Conservation (phyloP, 139 green algal genomes). For the Tetradesmus obliquus region DNA sequence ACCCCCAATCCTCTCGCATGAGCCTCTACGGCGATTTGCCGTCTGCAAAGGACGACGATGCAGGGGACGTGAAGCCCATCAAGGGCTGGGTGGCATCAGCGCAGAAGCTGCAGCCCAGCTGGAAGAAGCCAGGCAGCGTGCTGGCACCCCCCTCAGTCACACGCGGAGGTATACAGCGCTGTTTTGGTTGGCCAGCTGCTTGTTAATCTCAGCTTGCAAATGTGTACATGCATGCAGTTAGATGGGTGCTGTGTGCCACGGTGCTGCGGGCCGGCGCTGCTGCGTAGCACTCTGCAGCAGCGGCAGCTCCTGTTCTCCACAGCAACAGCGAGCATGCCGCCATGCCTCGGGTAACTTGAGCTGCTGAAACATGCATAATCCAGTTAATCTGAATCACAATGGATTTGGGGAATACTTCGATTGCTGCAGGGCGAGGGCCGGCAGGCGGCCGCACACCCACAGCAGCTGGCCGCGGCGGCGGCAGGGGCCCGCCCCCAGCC, state of each 20-base stretch:
- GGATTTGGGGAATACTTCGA: no score
- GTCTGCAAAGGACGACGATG: constrained; percentile 54
- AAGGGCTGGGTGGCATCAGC: constrained; percentile 19
- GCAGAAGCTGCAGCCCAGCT: constrained; percentile 48
- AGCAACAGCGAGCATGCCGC: no score
- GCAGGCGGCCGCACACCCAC: constrained; percentile 10
- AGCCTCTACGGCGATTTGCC: constrained; percentile 72
- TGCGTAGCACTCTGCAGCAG: no score
- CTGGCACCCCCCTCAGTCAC: constrained; percentile 33
- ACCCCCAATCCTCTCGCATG: background rate
- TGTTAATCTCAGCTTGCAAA: background rate
- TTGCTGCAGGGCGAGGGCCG: background rate
- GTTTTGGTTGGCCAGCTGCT: background rate
- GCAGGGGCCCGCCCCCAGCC: constrained; percentile 26
- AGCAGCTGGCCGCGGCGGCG: constrained; percentile 46
- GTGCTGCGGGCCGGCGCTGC: no score
- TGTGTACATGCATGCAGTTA: no score
- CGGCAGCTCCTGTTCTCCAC: no score
- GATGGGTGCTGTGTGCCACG: no score
- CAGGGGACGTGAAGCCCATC: no score
- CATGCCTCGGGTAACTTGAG: no score
- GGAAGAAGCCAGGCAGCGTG: constrained; percentile 20
- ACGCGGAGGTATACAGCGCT: background rate
- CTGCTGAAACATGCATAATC: no score
- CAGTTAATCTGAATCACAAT: no score